Conservation (phyloP, 306 rosid species). For the Phaseolus lunatus region DNA sequence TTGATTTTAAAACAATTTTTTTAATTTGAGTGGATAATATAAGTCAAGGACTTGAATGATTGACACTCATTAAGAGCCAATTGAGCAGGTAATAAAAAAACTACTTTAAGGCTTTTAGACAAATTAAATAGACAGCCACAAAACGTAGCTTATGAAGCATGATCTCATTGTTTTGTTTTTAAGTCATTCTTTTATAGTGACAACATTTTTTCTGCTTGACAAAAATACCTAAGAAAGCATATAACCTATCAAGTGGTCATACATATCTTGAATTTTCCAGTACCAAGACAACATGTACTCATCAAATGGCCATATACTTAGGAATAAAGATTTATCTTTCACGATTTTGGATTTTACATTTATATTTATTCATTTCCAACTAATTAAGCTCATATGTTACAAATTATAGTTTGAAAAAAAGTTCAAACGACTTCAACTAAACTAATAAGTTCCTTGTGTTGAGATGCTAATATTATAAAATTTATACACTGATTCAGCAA, state of each 20-base stretch:
- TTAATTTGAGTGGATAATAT: background rate
- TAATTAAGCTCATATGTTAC: background rate
- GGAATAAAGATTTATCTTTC: background rate
- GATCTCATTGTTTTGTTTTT: conserved; percentile 2
- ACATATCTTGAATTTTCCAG: background rate
- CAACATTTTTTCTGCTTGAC: conserved; percentile 3
- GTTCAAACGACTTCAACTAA: too few species aligned
- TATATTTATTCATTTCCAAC: background rate
- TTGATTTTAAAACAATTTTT: background rate
- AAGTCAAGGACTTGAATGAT: background rate
- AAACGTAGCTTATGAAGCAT: conserved; percentile 31
- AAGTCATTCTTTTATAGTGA: background rate
- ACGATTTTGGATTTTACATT: background rate
- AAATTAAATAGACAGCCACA: conserved; percentile 21
- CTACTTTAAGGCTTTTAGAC: background rate
- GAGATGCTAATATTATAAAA: background rate
- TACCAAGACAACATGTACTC: conserved; percentile 23
- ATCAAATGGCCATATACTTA: conserved; percentile 27
- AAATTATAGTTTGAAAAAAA: too few species aligned
- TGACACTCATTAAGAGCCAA: background rate
- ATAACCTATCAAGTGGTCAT: conserved; percentile 19
- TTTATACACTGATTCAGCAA: background rate
- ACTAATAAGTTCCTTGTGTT: too few species aligned
- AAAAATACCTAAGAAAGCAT: conserved; percentile 22
- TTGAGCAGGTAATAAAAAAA: background rate